Percentiles rank a stretch among this genome's conserved stretches.
Conservation (phyloP, 345 rosid genomes). For the Clausena lansium region DNA sequence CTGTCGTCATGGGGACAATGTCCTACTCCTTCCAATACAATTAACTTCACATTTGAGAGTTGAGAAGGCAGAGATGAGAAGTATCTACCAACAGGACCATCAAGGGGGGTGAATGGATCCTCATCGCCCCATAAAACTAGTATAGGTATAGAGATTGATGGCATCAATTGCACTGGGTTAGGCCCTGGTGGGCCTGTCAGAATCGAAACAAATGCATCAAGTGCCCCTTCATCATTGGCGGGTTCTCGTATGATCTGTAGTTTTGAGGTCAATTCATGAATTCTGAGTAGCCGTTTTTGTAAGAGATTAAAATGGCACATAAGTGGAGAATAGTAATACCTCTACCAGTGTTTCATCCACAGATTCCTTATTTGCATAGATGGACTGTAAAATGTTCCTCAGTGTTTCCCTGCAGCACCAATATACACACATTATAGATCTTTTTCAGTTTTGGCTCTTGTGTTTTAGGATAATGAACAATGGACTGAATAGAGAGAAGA, state of each 20-base stretch:
- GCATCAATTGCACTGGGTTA: conserved; percentile 63
- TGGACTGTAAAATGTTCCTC: conserved; percentile 57
- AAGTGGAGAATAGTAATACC: conserved; percentile 30
- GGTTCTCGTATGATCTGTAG: conserved; percentile 76
- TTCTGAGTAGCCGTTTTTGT: too few relatives aligned
- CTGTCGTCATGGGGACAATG: conserved; percentile 92
- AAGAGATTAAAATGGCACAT: too few relatives aligned
- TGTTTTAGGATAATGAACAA: not conserved
- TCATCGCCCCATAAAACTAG: conserved; percentile 81
- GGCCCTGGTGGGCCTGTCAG: conserved; percentile 97
- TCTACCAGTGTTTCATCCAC: conserved; percentile 82
- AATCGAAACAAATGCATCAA: conserved; percentile 84
- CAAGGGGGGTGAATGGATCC: conserved; percentile 82
- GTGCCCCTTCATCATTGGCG: conserved; percentile 74
- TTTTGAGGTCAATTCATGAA: too few relatives aligned
- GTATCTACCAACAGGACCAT: conserved; percentile 85
- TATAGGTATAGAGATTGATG: conserved; percentile 51
- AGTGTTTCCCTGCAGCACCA: conserved; percentile 57
- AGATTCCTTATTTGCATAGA: conserved; percentile 71
- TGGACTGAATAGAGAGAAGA: not conserved
- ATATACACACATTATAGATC: not conserved
- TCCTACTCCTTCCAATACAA: conserved; percentile 71
- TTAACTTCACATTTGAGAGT: conserved; percentile 55
- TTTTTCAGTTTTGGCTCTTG: not conserved
- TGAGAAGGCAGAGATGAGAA: conserved; percentile 61